These are phyloP conservation scores for Kwoniella shandongensis DNA, from an alignment of 768 basidiomycete species.

Conservation along the genomic window DNA sequence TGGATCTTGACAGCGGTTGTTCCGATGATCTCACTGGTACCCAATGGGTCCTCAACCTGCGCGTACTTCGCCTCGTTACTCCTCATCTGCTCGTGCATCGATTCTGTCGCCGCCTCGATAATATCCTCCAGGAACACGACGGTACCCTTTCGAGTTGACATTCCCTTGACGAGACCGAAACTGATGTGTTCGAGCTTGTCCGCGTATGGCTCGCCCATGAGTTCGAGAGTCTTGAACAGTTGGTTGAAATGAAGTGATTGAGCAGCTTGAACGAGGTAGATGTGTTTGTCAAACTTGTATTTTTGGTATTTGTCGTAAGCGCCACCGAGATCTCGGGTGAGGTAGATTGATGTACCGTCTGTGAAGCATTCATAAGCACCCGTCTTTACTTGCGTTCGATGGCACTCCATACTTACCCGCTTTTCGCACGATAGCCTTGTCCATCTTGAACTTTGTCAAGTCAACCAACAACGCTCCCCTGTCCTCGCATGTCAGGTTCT, in stretches of 20 bases:
- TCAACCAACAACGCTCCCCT: slow-evolving; percentile 80
- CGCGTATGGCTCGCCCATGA: slow-evolving; percentile 90
- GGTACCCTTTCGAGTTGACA: slow-evolving; percentile 82
- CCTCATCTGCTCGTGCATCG: slow-evolving; percentile 96
- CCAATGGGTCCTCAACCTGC: slow-evolving; percentile 81
- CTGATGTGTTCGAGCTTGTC: slow-evolving; percentile 79
- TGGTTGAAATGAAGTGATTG: slow-evolving; percentile 85
- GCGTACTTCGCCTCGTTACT: slow-evolving; percentile 91
- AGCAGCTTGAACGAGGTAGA: slow-evolving; percentile 75
- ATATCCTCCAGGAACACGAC: slow-evolving; percentile 92
- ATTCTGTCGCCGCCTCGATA: slow-evolving; percentile 71
- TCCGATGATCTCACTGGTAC: slow-evolving; percentile 75
- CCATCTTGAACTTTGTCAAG: slow-evolving; percentile 84
- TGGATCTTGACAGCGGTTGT: slow-evolving; percentile 97
- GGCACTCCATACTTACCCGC: slow-evolving; percentile 51
- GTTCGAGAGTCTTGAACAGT: slow-evolving; percentile 86
- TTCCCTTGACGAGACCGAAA: slow-evolving; percentile 74
- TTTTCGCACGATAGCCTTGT: slow-evolving; percentile 86
- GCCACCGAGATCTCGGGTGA: slow-evolving; percentile 92
- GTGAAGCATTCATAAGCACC: background rate
- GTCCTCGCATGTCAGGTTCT: slow-evolving; percentile 58
- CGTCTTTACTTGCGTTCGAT: background rate
- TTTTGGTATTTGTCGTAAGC: slow-evolving; percentile 89
- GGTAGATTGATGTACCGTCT: slow-evolving; percentile 93
- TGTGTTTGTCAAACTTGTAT: slow-evolving; percentile 88